Base-by-base conservation (phyloP, 225 moss, liverwort and hornwort genomes). In the Sphagnum tenellum region DNA sequence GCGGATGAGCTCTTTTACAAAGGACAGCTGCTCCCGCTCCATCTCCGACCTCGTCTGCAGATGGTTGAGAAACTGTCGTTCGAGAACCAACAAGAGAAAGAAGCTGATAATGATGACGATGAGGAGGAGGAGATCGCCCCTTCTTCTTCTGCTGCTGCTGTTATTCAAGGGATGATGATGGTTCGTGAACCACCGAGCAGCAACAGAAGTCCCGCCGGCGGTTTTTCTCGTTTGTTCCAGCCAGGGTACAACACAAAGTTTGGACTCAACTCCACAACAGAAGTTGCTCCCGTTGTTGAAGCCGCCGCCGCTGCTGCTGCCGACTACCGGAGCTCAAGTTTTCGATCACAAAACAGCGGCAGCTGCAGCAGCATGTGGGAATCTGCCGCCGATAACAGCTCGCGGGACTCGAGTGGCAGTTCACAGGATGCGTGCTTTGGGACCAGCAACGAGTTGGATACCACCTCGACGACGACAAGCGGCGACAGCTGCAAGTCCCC, bases 1-100 rank as follows among this genome's bases (percentile, higher is more conserved):
- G 84, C 84, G 1, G 84, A 84, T 50, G 84, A 84, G 61, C 80
- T 84, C 13, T 84, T 84, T 10, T 84, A 73, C 11, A 80, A 80
- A 64, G 84, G 84, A 46, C 80, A 84, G 69, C 68, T 84, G 0
- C 45, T 84, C 64, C 84, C 84, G 46, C 69, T 84, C 55, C 84
- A 84, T 69, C 71, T 84, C 54, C 80, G 80, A 3, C 84, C 84
- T 8, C 80, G 84, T 12, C 80, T 84, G 59, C 84, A 84, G 52
- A 84, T 84, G 84, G 84, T 84, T 70, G 80, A 84, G 71, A 80
- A 84, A 68, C 63, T 84, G 44, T 74, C 77, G 9, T 61, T 67
- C 55, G 83, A 83, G 48, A 69, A 69, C 67, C 76, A 82, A 12
- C 66, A 71, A 3, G 61, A 61, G 61, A 47, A 47, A 8, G 61